phyloP scores from a whole-genome alignment of 352 stramenopile genomes.

The Pythium rhizo-oryzae region DNA sequence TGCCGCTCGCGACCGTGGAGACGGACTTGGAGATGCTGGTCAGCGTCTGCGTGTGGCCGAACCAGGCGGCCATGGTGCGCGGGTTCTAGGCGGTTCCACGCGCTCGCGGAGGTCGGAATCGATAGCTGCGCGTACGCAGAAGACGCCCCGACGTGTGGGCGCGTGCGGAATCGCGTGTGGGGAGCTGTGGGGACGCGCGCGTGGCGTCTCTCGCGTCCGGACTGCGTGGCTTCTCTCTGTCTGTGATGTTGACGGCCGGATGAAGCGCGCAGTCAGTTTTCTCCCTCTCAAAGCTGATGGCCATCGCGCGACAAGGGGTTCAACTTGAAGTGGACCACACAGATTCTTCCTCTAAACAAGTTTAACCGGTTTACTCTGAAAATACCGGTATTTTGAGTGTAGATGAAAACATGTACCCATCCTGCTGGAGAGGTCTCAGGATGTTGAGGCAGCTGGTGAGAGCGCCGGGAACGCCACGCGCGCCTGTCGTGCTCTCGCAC shows the following conservation, averaged over 20 bases:
- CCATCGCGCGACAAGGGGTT: constrained; percentile 8
- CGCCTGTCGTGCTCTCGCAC: too few species aligned
- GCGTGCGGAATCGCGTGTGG: background rate
- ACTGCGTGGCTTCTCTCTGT: background rate
- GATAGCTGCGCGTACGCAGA: background rate
- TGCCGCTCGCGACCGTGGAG: constrained; percentile 61
- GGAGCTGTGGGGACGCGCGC: too few species aligned
- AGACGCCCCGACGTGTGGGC: background rate
- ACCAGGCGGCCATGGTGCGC: constrained; percentile 63
- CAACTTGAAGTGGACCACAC: constrained; percentile 29
- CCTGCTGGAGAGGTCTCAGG: too few species aligned
- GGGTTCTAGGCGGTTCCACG: constrained; percentile 7
- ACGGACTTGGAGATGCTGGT: constrained; percentile 88
- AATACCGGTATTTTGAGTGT: background rate
- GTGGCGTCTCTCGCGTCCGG: background rate
- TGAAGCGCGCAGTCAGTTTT: constrained; percentile 16
- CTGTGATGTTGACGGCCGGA: background rate
- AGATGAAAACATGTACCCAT: too few species aligned
- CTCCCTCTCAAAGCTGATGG: constrained; percentile 20
- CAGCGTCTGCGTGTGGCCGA: constrained; percentile 83
- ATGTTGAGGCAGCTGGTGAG: too few species aligned
- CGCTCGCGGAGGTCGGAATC: constrained; percentile 5
- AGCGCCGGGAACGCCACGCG: too few species aligned
- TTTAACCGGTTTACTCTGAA: background rate
- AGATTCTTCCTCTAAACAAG: background rate